Evolutionary conservation across 805 yeast species (phyloP), one percentile per base, ranked within the genome.

Genomic region (Candida golubevii): DNA sequence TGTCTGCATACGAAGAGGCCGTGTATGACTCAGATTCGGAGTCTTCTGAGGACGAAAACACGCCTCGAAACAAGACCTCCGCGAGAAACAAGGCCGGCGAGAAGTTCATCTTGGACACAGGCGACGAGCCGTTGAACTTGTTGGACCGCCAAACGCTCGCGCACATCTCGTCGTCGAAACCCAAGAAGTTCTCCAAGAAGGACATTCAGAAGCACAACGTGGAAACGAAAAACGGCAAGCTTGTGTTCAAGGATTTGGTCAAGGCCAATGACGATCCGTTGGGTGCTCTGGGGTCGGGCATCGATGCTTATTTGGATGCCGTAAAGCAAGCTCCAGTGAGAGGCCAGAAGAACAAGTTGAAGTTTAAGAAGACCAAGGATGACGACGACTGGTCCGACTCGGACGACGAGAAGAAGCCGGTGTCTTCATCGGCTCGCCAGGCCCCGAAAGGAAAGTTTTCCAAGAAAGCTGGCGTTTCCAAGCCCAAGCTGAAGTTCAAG

Each of bases 241-340:
- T 86, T 44, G 78, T 87, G 44, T 77, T 88, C 56, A 72, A 67
- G 45, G 88, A 82, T 41, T 65, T 64, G 32, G 54, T 46, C 23
- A 71, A 64, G 12, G 67, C 61, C 18, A 50, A 54, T 5, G 77
- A 66, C 3, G 84, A 79, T 56, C 66, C 66, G n/a, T 69, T 53
- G 59, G 60, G 66, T 26, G 67, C 71, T 44, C n/a, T 12, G 11
- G 65, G 64, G 6, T 61, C 72, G 37, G 95, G 97, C 13, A 79
- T 91, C 52, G 86, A 86, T 60, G 98, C 97, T 0, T 93, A 93
- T 62, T 78, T 89, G 53, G 97, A 89, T 50, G 99, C 99, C 7
- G 88, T 93, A 23, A 84, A 80, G 63, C 86, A 85, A 56, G 97
- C 93, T 23, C 98, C 98, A 28, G 81, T 89, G 4, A 83, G 96